Evolutionary conservation across 768 basidiomycete genomes (phyloP), one percentile per base, ranked within the genome.

Genomic region (Suillus paluster): DNA sequence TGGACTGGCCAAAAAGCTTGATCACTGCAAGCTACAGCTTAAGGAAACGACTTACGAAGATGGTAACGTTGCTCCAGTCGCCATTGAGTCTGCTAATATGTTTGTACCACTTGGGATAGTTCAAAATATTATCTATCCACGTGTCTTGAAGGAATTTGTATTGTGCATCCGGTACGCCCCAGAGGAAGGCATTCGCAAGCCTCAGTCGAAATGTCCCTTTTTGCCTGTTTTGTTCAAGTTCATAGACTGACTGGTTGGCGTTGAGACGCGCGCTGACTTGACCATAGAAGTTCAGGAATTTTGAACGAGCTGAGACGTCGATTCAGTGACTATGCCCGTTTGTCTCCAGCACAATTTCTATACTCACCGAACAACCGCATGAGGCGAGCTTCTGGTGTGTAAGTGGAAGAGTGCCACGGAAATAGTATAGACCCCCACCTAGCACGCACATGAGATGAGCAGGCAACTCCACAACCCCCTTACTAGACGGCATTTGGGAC

Each of bases 211-310:
- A 5, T 19, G 54, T 39, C 10, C 17, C 38, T 12, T 55, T 39
- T 21, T 12, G 10, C 11, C 38, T 39, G 74, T 1, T 78, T 79
- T 48, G 5, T 8, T 60, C 44, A 17, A 42, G 10, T 48, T 45
- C 48, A 45, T 71, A 63, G 17, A 77, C 60, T 1, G 75, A 75
- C 53, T 71, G 67, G 11, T 68, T 50, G 2, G 68, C 63, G 42
- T 68, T 61, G 0, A 81, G 65, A 23, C 79, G 78, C 3, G 78
- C 78, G 38, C 70, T 65, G 19, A 68, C 66, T 61, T 79, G 71
- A 1, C 80, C 80, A 49, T 77, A 64, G 38, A 75, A 78, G 45
- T 80, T 75, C 30, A 74, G 56, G 52, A 79, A 77, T 34, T 69
- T 67, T 10, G 72, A 70, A n/a, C 66, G 56, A 25, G 60, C 77